These are phyloP conservation scores for Bruguiera gymnorhiza DNA, from an alignment of 345 rosid genomes.

Conservation along the genomic window DNA sequence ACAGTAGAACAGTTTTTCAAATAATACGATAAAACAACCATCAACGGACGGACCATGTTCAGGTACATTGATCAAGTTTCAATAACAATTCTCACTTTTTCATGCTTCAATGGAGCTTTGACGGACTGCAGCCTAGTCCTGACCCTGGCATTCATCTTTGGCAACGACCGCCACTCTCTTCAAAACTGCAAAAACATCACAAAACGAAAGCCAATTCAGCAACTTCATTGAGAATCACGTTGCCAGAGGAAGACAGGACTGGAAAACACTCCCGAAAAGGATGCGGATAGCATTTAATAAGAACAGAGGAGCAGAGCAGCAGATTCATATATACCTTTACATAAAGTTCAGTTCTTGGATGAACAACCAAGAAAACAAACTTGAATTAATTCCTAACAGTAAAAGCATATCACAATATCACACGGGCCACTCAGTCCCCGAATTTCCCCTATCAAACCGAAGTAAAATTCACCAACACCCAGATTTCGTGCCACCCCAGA, in stretches of 20 bases:
- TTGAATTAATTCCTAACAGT: constrained; percentile 16
- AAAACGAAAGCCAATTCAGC: constrained; percentile 4
- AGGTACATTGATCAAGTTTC: constrained; percentile 18
- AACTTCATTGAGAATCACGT: background rate
- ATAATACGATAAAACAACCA: background rate
- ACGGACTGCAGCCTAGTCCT: constrained; percentile 29
- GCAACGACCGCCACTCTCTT: background rate
- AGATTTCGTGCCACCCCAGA: constrained; percentile 7
- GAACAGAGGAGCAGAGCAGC: constrained; percentile 2
- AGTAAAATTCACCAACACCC: constrained; percentile 2
- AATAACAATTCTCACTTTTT: constrained; percentile 34
- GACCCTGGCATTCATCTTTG: constrained; percentile 36
- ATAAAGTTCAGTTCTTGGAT: constrained; percentile 18
- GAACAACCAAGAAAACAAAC: background rate
- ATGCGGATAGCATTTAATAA: background rate
- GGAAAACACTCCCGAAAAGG: too few relatives aligned
- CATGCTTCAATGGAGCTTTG: constrained; percentile 37
- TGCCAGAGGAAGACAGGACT: background rate
- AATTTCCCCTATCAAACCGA: constrained; percentile 13
- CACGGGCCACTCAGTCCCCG: background rate
- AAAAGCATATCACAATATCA: background rate
- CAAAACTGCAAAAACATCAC: constrained; percentile 11
- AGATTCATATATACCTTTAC: constrained; percentile 20
- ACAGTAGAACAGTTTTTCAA: constrained; percentile 27
- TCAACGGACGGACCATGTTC: constrained; percentile 9